These are phyloP conservation scores for Pythium guiyangense DNA, from an alignment of 352 stramenopile genomes.

Conservation along the genomic window DNA sequence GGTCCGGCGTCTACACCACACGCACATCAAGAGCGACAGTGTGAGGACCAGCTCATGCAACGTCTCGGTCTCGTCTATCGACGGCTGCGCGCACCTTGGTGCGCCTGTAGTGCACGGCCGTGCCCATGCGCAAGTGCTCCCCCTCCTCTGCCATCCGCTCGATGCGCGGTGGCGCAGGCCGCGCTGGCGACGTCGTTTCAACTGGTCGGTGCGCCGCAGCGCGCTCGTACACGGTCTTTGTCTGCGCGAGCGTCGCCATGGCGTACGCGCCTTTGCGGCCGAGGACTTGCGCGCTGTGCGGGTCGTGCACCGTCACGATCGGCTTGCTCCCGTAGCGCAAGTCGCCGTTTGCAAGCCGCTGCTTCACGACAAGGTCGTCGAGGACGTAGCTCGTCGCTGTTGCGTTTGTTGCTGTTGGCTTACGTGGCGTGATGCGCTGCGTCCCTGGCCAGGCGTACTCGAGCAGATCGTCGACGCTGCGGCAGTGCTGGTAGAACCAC, in stretches of 20 bases:
- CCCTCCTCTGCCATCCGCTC: slow-evolving; percentile 7
- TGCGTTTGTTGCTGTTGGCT: neutral
- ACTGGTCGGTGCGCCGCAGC: neutral
- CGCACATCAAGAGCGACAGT: neutral
- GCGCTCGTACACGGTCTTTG: slow-evolving; percentile 17
- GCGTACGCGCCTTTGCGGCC: slow-evolving; percentile 22
- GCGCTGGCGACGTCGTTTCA: neutral
- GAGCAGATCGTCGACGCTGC: slow-evolving; percentile 51
- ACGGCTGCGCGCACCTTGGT: slow-evolving; percentile 5
- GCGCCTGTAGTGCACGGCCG: slow-evolving; percentile 10
- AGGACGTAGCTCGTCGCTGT: slow-evolving; percentile 27
- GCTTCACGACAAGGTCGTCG: slow-evolving; percentile 49
- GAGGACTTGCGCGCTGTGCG: slow-evolving; percentile 21
- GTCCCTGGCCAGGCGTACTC: slow-evolving; percentile 47
- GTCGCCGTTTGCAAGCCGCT: slow-evolving; percentile 36
- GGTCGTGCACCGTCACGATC: slow-evolving; percentile 49
- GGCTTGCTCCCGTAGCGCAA: slow-evolving; percentile 37
- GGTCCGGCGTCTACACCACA: slow-evolving; percentile 33
- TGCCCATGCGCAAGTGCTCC: slow-evolving; percentile 9
- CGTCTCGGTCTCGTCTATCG: too few relatives aligned
- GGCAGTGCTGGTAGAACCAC: slow-evolving; percentile 58
- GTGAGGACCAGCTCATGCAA: too few relatives aligned
- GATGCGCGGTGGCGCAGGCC: neutral
- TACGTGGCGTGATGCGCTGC: slow-evolving; percentile 7
- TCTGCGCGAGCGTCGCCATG: slow-evolving; percentile 12